Evolutionary conservation across 2,329 filamentous ascomycete species (phyloP), one percentile per base, ranked within the genome.

Genomic region (Cladosporium sp.): DNA sequence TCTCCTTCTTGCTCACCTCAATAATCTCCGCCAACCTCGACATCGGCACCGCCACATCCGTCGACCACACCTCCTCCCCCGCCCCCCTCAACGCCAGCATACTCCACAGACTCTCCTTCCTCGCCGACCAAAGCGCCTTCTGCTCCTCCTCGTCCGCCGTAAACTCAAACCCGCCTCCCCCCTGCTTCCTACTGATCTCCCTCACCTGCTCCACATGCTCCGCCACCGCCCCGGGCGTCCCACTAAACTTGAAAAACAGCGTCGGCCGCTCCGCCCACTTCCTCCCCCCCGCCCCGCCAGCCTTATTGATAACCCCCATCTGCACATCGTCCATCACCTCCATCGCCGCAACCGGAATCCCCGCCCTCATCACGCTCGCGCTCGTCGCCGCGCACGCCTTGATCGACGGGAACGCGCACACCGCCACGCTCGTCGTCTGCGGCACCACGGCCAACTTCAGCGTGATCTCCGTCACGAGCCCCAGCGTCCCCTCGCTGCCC

Each of bases 251-350:
- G 78, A 92, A 89, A 68, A 92, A 91, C 10, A 92, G 76, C 1
- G 87, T 91, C 0, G 87, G 87, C 51, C 78, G 70, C 68, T 91
- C 87, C 61, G 85, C 79, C 87, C 87, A 92, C 41, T 81, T 79
- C 13, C 83, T 84, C 7, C 81, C 78, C 0, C 86, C 89, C 3
- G 82, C 81, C 1, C 86, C 85, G 1, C 86, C 85, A 9, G 85
- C 81, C 49, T 83, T 75, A 70, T 93, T 93, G 64, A 93, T 84
- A 0, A 92, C 86, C 58, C 76, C 79, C 88, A 93, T 93, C 69
- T 91, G 87, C 3, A 92, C 85, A 54, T 93, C 88, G 64, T 93
- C 88, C 86, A 93, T 89, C 60, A 93, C 83, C 70, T 93, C 88
- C 81, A 91, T 85, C 3, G 85, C 85, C 0, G 84, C 86, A 6